Evolutionary conservation across 1,284 basidiomycete species (phyloP), one percentile per base, ranked within the genome.

Genomic region (Kwoniella shivajii): DNA sequence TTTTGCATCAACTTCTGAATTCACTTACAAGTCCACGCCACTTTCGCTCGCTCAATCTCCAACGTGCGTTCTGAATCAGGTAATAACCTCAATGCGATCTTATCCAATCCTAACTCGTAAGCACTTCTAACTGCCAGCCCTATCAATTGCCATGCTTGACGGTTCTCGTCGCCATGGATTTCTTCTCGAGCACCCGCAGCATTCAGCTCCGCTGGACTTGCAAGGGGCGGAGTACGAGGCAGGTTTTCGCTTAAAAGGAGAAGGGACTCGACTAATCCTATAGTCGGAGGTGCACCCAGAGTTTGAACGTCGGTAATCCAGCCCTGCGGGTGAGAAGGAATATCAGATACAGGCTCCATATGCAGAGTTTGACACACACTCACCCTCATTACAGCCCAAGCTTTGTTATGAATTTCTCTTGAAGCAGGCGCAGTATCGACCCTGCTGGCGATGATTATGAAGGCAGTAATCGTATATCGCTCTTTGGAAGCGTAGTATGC

Each of bases 401-500:
- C 65, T 20, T 66, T 66, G 20, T 73, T 72, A 59, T 76, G 75
- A 7, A 76, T 65, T 6, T 69, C 58, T 18, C 69, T 57, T 61
- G 75, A 71, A 4, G 64, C 66, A 5, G 63, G 61, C 1, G 58
- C 45, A 1, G 61, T 52, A 43, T 78, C 71, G 48, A 75, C 68
- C 11, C 77, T 67, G 52, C 73, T 75, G 1, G 78, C 74, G 30
- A 80, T 79, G 50, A 80, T 76, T 52, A 80, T 71, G 53, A 79
- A 74, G 4, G 77, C 74, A 2, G 78, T 73, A 13, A 78, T 60
- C 10, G 80, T 68, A 41, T 79, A 77, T 4, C 72, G 68, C 59
- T 80, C 80, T 30, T 75, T 74, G 16, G 57, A 50, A 1, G 76
- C 76, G 56, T 80, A 80, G 4, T 61, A 54, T 0, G 74, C 73